Percentiles rank a stretch among this genome's conserved stretches.
Evolutionary conservation across 306 rosid genomes (phyloP).

Genomic region (Glycine latifolia): DNA sequence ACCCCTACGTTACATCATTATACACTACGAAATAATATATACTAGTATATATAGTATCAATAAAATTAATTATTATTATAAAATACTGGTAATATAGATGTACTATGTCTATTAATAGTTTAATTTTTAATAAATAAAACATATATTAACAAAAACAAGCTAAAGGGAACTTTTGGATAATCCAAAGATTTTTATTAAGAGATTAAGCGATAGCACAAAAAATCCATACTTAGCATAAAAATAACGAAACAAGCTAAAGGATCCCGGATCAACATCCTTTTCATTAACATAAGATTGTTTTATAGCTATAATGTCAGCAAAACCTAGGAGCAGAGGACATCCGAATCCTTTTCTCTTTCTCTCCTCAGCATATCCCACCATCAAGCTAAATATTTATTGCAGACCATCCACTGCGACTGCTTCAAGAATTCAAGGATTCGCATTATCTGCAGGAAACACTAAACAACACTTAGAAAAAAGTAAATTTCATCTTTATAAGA

Average conservation of each 20-base stretch:
- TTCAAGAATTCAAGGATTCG: slow-evolving; percentile 49
- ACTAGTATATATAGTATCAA: no score
- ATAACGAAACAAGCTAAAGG: background rate
- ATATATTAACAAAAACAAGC: no score
- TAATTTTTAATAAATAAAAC: no score
- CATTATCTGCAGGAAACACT: slow-evolving; percentile 43
- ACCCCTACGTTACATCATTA: background rate
- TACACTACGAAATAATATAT: no score
- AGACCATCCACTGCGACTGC: slow-evolving; percentile 41
- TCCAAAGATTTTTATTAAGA: background rate
- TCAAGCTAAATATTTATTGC: slow-evolving; percentile 36
- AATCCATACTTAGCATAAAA: background rate
- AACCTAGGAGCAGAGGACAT: background rate
- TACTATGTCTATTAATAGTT: no score
- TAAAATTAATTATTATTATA: no score
- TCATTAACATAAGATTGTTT: background rate
- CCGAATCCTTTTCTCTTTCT: no score
- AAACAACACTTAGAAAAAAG: slow-evolving; percentile 3
- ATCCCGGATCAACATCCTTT: background rate
- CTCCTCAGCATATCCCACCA: background rate
- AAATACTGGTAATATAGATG: no score
- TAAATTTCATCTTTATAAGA: slow-evolving; percentile 31
- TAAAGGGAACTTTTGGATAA: no score
- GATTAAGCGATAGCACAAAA: background rate
- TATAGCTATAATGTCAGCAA: background rate